These are phyloP conservation scores for Misopates orontium DNA, from an alignment of 257 asterid genomes.

Conservation along the genomic window DNA sequence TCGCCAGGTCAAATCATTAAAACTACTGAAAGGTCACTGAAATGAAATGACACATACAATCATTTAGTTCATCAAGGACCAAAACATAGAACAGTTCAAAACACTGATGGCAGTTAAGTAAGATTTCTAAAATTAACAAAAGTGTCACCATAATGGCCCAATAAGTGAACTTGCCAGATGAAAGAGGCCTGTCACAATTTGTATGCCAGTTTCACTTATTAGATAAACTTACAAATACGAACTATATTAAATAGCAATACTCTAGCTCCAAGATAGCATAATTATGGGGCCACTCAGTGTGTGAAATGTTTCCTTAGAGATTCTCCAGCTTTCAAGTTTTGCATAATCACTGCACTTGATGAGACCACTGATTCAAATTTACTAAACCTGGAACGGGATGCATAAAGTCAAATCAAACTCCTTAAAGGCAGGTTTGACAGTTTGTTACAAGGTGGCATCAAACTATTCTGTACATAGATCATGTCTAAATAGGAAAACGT, in stretches of 20 bases:
- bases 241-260: conserved; percentile 12
- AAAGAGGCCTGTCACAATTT: conserved; percentile 5
- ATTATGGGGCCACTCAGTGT: neutral
- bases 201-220: neutral
- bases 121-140: conserved; percentile 12
- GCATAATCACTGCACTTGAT: neutral
- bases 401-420: neutral
- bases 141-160: neutral
- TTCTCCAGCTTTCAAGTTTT: too few species aligned
- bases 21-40: conserved; percentile 4
- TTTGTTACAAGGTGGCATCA: too few species aligned
- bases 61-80: conserved; percentile 18
- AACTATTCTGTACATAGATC: too few species aligned
- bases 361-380: neutral
- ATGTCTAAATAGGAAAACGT: too few species aligned
- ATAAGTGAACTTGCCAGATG: conserved; percentile 17
- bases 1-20: conserved; percentile 25
- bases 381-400: neutral
- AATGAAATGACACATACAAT: conserved; percentile 19
- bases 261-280: neutral
- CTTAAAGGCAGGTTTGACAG: too few species aligned
- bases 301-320: too few species aligned
- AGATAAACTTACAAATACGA: neutral
- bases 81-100: conserved; percentile 1
- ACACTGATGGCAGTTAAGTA: conserved; percentile 12